These are phyloP conservation scores for Globisporangium alternatum DNA, from an alignment of 352 stramenopile genomes.

Conservation along the genomic window DNA sequence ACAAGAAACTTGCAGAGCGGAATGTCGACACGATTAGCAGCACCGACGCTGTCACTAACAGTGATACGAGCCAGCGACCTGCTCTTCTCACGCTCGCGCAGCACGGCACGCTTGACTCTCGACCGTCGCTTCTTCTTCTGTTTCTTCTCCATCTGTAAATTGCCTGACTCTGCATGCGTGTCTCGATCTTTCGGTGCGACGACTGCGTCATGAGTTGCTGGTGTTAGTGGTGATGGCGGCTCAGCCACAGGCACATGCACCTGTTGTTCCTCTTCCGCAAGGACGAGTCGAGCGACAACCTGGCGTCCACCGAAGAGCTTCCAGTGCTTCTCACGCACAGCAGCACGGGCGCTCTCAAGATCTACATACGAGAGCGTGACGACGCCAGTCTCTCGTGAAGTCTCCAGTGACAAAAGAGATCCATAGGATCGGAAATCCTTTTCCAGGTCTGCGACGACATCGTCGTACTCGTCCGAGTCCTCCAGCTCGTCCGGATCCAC, in stretches of 20 bases:
- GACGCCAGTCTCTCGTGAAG: slow-evolving; percentile 15
- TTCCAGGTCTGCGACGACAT: slow-evolving; percentile 33
- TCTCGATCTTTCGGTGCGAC: neutral
- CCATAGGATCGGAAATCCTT: neutral
- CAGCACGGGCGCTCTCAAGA: slow-evolving; percentile 13
- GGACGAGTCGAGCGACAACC: slow-evolving; percentile 15
- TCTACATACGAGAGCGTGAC: slow-evolving; percentile 21
- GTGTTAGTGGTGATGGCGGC: neutral
- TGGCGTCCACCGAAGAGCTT: slow-evolving; percentile 37
- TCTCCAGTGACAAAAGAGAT: slow-evolving; percentile 4
- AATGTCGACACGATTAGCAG: neutral
- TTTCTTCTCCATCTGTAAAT: neutral
- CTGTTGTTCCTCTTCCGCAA: slow-evolving; percentile 15
- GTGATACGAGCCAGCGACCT: neutral
- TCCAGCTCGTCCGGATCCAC: slow-evolving; percentile 41
- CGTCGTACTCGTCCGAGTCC: slow-evolving; percentile 49
- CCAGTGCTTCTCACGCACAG: slow-evolving; percentile 20
- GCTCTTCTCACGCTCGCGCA: slow-evolving; percentile 7
- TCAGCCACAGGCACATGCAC: neutral
- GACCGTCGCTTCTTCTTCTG: slow-evolving; percentile 29
- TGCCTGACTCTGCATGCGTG: neutral
- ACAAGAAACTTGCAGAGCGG: slow-evolving; percentile 19
- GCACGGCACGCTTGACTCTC: slow-evolving; percentile 30
- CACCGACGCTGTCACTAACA: neutral
- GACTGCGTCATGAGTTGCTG: neutral